Base-by-base conservation (phyloP, 768 basidiomycete genomes). In the Cantharellus anzutake region DNA sequence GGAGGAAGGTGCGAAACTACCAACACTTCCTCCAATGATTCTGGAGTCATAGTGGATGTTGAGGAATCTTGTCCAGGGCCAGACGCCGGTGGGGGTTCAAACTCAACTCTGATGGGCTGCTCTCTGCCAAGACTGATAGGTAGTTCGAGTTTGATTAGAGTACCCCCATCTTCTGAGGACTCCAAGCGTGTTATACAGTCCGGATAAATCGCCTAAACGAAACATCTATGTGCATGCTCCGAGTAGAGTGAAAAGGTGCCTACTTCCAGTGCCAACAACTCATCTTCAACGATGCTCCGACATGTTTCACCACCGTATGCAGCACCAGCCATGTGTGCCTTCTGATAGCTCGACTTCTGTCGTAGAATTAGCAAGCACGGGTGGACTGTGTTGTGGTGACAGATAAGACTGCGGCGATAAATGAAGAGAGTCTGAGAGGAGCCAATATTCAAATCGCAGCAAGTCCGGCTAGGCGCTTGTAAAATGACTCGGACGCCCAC, bases 91-190 rank as follows among this genome's bases (percentile, higher is more conserved):
- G 44, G 11, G 44, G 44, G 44, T 48, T 11, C 11, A 1, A 29
- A 48, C 11, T 11, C 44, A 11, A 11, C 44, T 48, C 11, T 48
- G 29, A 11, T 48, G 7, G 64, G 67, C n/a, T 68, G 72, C 16
- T 77, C 68, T 5, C 67, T 65, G 14, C 68, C 73, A 42, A 86
- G 74, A 62, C 86, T 79, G 42, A 89, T 70, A 4, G 84, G 80
- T 56, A 87, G 72, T 63, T 85, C 79, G 29, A 83, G 76, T 65
- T 75, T 80, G 50, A 83, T 37, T 7, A 37, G 11, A 48, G 29
- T 48, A 11, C 44, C 44, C 11, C 29, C 44, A 48, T 48, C 11
- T 11, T 48, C 38, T 37, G 35, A 55, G 7, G 14, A 7, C 52
- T 48, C 29, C 29, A 48, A 11, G 11, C 11, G 14, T 7, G 52